phyloP scores from a whole-genome alignment of 768 basidiomycete genomes.

The Boletus rubroflammeus region DNA sequence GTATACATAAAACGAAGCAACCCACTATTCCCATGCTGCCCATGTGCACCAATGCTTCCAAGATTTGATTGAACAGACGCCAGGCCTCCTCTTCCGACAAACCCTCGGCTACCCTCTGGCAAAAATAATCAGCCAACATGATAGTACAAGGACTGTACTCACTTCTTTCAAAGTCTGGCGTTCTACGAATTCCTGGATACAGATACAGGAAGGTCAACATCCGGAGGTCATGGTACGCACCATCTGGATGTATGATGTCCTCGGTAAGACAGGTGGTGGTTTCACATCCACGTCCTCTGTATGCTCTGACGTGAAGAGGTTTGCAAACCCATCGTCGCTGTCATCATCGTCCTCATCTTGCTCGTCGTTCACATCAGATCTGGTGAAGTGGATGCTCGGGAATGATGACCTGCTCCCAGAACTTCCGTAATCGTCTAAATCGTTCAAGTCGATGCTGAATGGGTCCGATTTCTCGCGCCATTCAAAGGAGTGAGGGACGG shows the following conservation, averaged over 20 bases:
- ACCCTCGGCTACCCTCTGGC: conserved; percentile 74
- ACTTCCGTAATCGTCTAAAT: conserved; percentile 58
- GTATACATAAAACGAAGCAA: conserved; percentile 7
- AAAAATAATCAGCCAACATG: neutral
- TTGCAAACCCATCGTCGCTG: conserved; percentile 39
- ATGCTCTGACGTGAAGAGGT: conserved; percentile 35
- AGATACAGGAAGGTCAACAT: neutral
- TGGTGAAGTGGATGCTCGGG: conserved; percentile 80
- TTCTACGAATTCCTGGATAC: conserved; percentile 77
- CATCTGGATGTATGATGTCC: conserved; percentile 95
- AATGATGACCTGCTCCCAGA: conserved; percentile 57
- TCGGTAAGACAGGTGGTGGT: conserved; percentile 29
- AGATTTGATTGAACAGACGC: conserved; percentile 84
- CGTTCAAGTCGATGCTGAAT: conserved; percentile 61
- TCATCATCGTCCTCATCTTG: conserved; percentile 44
- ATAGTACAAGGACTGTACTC: neutral
- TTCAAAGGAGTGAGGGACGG: conserved; percentile 45
- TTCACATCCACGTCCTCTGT: conserved; percentile 32
- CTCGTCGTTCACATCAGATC: conserved; percentile 38
- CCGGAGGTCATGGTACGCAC: conserved; percentile 34
- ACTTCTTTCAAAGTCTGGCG: conserved; percentile 88
- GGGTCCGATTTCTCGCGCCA: conserved; percentile 50
- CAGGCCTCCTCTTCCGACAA: conserved; percentile 83
- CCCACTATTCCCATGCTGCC: conserved; percentile 79
- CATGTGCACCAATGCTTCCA: conserved; percentile 90